Base-by-base conservation (phyloP, 306 rosid genomes). In the Rubus idaeus region DNA sequence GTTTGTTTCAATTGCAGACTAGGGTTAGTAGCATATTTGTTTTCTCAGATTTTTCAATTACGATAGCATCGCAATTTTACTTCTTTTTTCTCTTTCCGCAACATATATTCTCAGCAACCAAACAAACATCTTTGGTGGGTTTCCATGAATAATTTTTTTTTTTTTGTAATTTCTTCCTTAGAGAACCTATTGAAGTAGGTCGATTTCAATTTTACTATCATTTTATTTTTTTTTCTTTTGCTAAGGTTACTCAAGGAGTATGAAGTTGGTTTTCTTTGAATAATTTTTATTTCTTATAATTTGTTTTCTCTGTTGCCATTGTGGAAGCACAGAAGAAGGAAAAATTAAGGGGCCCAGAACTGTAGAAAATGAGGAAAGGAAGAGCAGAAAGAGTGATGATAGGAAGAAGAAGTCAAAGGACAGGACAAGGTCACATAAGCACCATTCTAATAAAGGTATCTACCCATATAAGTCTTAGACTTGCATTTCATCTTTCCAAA, bases 341-440 rank as follows among this genome's bases (percentile, higher is more conserved):
- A 86, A n/a, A n/a, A n/a, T n/a, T n/a, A n/a, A n/a, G n/a, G n/a
- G n/a, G n/a, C n/a, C n/a, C n/a, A n/a, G n/a, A n/a, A n/a, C n/a
- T n/a, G n/a, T n/a, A n/a, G n/a, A n/a, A n/a, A 76, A 77, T 79
- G 92, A 77, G 23, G 93, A 83, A 30, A 87, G 77, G 84, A 92
- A 86, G 84, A 61, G 76, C 46, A 73, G 91, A 56, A 90, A 79
- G 84, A 86, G 82, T 74, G 95, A n/a, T n/a, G n/a, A 84, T 66
- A 89, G 79, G 90, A 86, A 83, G 83, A 23, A 23, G 26, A 23
- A 23, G 26, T 23, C 26, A 23, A 23, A 23, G 26, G 97, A 87
- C 42, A 86, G 86, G 87, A 88, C 83, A 79, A 73, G 49, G 58
- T 86, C 89, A 57, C 86, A 75, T 65, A 86, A 88, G 81, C 89